These are phyloP conservation scores for Aspergillus japonicus DNA, from an alignment of 2,329 filamentous ascomycete genomes.

Conservation along the genomic window DNA sequence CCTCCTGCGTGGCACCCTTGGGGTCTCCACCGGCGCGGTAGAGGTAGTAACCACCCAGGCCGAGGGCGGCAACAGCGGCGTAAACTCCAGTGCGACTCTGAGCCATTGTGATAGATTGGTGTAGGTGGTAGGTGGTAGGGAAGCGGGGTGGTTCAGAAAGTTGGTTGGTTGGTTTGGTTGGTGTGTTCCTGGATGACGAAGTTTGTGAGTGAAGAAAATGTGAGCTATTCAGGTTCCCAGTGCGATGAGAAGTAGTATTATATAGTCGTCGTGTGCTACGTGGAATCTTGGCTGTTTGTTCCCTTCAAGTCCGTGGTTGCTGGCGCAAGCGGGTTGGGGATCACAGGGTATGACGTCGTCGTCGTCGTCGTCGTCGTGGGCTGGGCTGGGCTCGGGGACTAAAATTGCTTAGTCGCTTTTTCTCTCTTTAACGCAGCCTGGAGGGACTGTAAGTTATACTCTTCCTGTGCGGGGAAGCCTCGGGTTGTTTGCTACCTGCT, in stretches of 20 bases:
- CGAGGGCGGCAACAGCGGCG: slow-evolving; percentile 59
- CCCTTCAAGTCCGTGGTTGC: not conserved
- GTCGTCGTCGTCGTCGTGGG: slow-evolving; percentile 3
- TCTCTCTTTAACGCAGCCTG: not conserved
- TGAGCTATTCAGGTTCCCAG: not conserved
- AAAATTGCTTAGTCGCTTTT: not conserved
- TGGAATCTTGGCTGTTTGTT: not conserved
- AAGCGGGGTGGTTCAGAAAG: not conserved
- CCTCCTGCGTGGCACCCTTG: slow-evolving; percentile 79
- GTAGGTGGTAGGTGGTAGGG: not conserved
- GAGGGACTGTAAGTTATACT: too few species aligned
- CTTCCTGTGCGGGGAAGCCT: not conserved
- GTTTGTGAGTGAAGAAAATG: not conserved
- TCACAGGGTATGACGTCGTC: slow-evolving; percentile 17
- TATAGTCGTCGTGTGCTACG: not conserved
- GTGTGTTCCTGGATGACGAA: not conserved
- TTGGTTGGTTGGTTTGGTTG: not conserved
- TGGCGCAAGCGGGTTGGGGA: not conserved
- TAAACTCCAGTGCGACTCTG: slow-evolving; percentile 38
- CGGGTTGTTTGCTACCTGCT: too few species aligned
- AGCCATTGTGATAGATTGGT: slow-evolving; percentile 29
- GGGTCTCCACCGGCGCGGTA: slow-evolving; percentile 81
- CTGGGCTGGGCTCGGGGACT: not conserved
- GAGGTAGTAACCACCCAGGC: slow-evolving; percentile 82
- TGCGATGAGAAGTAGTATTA: not conserved